Percentiles rank a stretch among this genome's conserved stretches.
Evolutionary conservation across 345 rosid species (phyloP).

Genomic region (Raphanus sativus): DNA sequence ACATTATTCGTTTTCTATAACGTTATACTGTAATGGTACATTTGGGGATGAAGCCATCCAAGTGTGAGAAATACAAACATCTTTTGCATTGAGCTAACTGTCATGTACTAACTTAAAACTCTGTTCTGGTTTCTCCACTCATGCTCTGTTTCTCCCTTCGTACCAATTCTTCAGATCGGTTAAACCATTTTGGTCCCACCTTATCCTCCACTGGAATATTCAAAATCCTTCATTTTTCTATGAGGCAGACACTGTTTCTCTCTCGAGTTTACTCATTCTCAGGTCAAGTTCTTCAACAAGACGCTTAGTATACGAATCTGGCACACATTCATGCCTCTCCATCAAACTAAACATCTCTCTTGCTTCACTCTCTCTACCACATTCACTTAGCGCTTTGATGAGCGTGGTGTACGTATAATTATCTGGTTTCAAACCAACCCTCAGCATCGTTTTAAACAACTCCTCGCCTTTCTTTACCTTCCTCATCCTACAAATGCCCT

Average conservation of each 20-base stretch:
- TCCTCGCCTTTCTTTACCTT: conserved; percentile 59
- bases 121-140: background rate
- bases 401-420: conserved; percentile 55
- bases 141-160: background rate
- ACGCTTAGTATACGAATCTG: conserved; percentile 56
- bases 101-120: conserved; percentile 16
- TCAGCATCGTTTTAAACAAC: conserved; percentile 52
- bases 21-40: conserved; percentile 1
- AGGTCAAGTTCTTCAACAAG: conserved; percentile 42
- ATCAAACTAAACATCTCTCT: conserved; percentile 52
- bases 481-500: conserved; percentile 57
- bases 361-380: conserved; percentile 59
- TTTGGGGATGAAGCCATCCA: background rate
- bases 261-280: conserved; percentile 13
- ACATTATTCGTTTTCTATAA: background rate
- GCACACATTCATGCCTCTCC: conserved; percentile 64
- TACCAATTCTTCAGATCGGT: background rate
- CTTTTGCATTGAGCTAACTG: conserved; percentile 7
- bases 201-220: background rate
- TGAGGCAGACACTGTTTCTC: conserved; percentile 28
- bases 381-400: conserved; percentile 54
- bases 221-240: background rate
- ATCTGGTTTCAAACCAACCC: conserved; percentile 64
- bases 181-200: background rate
- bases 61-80: background rate